phyloP scores from a whole-genome alignment of 192 early-diverging fungal genomes.

The Backusella tuberculispora region DNA sequence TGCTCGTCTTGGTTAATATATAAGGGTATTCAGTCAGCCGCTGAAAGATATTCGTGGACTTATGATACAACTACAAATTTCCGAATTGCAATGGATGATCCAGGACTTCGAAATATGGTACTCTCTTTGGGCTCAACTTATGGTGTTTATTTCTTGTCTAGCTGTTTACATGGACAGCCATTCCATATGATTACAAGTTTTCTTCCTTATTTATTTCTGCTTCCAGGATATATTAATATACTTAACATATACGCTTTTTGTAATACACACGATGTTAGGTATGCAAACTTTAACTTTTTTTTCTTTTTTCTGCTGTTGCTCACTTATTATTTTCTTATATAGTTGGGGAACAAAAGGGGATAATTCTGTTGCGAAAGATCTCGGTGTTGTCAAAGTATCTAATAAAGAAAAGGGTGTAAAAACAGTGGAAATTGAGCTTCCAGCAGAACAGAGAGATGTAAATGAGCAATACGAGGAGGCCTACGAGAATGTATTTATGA shows the following conservation, averaged over 20 bases:
- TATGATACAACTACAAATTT: constrained; percentile 44
- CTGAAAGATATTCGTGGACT: constrained; percentile 52
- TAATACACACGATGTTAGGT: constrained; percentile 90
- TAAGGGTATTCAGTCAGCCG: constrained; percentile 67
- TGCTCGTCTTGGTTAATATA: constrained; percentile 57
- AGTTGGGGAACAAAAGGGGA: constrained; percentile 95
- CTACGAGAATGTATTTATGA: constrained; percentile 56
- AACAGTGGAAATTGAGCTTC: constrained; percentile 71
- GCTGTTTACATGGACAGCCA: constrained; percentile 81
- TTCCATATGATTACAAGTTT: constrained; percentile 92
- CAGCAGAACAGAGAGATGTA: constrained; percentile 74
- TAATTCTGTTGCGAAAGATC: constrained; percentile 64
- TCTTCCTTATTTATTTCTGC: constrained; percentile 80
- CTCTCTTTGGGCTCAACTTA: constrained; percentile 82
- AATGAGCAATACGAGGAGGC: constrained; percentile 81
- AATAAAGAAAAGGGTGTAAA: constrained; percentile 56
- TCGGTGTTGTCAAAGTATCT: constrained; percentile 74
- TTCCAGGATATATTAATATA: constrained; percentile 82
- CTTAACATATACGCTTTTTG: constrained; percentile 93
- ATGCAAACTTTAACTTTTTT: not conserved
- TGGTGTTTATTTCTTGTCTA: constrained; percentile 79
- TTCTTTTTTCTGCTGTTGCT: not conserved
- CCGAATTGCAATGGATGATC: constrained; percentile 47
- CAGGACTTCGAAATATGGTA: constrained; percentile 74
- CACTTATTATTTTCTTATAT: not conserved